Evolutionary conservation across 768 basidiomycete species (phyloP).

Genomic region (Lyophyllum semitale): DNA sequence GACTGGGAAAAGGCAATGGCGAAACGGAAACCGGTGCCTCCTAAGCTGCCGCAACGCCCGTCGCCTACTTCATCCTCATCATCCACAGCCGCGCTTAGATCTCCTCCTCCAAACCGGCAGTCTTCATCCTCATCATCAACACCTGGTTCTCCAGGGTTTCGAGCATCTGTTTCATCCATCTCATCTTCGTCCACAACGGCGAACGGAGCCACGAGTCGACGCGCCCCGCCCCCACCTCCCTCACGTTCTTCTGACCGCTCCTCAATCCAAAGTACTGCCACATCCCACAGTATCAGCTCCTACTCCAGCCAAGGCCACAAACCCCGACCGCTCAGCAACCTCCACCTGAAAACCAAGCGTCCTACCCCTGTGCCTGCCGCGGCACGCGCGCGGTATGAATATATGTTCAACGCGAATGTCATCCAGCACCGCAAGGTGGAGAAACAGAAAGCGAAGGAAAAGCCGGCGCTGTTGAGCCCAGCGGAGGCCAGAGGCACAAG

Average conservation of each 20-base stretch:
- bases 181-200: slow-evolving; percentile 32
- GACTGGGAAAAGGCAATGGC: slow-evolving; percentile 54
- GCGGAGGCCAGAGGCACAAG: slow-evolving; percentile 43
- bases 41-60: slow-evolving; percentile 51
- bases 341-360: slow-evolving; percentile 38
- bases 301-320: slow-evolving; percentile 22
- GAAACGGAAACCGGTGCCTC: slow-evolving; percentile 37
- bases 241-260: slow-evolving; percentile 62
- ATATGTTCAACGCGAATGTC: slow-evolving; percentile 63
- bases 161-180: slow-evolving; percentile 29
- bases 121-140: slow-evolving; percentile 12
- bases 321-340: slow-evolving; percentile 11
- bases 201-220: slow-evolving; percentile 38
- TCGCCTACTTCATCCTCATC: slow-evolving; percentile 25
- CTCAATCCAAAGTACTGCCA: slow-evolving; percentile 57
- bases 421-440: slow-evolving; percentile 47
- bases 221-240: slow-evolving; percentile 43
- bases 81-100: slow-evolving; percentile 21
- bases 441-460: slow-evolving; percentile 30
- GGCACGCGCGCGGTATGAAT: slow-evolving; percentile 67
- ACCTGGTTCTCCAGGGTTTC: slow-evolving; percentile 14
- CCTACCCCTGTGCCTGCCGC: slow-evolving; percentile 69
- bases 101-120: slow-evolving; percentile 28
- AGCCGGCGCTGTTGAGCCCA: slow-evolving; percentile 34
- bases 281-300: slow-evolving; percentile 36